Evolutionary conservation across 768 basidiomycete genomes (phyloP).

Genomic region (Amanita pseudoporphyria): DNA sequence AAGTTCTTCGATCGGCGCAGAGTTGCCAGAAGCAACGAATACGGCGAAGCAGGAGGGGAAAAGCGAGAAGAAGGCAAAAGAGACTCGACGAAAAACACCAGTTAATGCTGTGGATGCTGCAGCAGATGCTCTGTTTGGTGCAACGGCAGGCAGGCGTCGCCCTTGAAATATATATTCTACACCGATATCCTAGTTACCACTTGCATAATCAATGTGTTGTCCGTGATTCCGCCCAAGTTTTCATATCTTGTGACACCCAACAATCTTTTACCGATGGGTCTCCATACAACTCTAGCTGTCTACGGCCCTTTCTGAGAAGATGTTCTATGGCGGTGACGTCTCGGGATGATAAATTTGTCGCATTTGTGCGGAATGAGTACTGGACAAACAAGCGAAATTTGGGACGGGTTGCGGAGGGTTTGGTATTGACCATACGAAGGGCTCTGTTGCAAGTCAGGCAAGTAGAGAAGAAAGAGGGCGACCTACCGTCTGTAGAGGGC

Average conservation of each 20-base stretch:
- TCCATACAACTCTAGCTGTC: slow-evolving; percentile 66
- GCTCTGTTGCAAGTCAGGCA: slow-evolving; percentile 35
- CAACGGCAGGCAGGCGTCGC: slow-evolving; percentile 1
- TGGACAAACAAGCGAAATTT: slow-evolving; percentile 64
- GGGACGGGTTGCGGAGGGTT: slow-evolving; percentile 47
- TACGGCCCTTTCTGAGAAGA: slow-evolving; percentile 55
- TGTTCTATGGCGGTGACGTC: slow-evolving; percentile 67
- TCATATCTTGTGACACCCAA: slow-evolving; percentile 65
- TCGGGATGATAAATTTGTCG: slow-evolving; percentile 49
- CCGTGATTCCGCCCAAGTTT: slow-evolving; percentile 42
- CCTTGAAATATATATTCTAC: background rate
- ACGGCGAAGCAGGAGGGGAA: background rate
- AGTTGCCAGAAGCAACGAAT: background rate
- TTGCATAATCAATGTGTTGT: background rate
- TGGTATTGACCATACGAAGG: slow-evolving; percentile 62
- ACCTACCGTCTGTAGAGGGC: slow-evolving; percentile 33
- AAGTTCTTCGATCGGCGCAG: background rate
- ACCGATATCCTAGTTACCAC: background rate
- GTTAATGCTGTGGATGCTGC: slow-evolving; percentile 13
- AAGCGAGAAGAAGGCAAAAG: background rate
- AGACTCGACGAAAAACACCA: slow-evolving; percentile 2
- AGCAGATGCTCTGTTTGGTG: slow-evolving; percentile 17
- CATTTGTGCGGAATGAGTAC: slow-evolving; percentile 60
- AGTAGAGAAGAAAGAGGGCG: background rate
- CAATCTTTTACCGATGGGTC: slow-evolving; percentile 60